Evolutionary conservation across 179 eudicot species (phyloP), one percentile per base, ranked within the genome.

Genomic region (Actinidia polygama): DNA sequence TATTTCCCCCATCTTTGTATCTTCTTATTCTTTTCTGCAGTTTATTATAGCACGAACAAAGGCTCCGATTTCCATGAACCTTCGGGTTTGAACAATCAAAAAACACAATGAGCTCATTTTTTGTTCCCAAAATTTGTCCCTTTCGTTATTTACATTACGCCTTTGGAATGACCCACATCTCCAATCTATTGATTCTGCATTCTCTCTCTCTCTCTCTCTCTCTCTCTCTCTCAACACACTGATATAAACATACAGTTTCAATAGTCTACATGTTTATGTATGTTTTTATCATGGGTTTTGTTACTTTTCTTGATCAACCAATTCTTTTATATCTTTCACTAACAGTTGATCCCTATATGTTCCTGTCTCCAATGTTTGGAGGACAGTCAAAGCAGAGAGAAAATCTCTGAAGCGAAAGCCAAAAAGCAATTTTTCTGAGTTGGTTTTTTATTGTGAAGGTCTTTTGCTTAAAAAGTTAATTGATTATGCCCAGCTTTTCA

Each of bases 201-300:
- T n/a, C 69, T 59, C 10, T n/a, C 57, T 26, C 4, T 73, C 57
- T 49, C 76, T 73, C 76, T 67, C 57, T 19, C 75, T 44, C 74
- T 70, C 54, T 19, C 50, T 47, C 23, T 71, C 54, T 71, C 75
- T 19, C 75, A 6, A 47, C 2, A 8, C 1, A 7, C 30, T n/a
- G 6, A 8, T 64, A 40, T 71, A 0, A 19, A 44, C 3, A 21
- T n/a, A 4, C 10, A n/a, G n/a, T n/a, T n/a, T n/a, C n/a, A n/a
- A n/a, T n/a, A n/a, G n/a, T n/a, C n/a, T n/a, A n/a, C n/a, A n/a
- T n/a, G n/a, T n/a, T n/a, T n/a, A n/a, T n/a, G n/a, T n/a, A n/a
- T n/a, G n/a, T n/a, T n/a, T n/a, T n/a, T n/a, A n/a, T n/a, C n/a
- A n/a, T n/a, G n/a, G n/a, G n/a, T n/a, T 44, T 7, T 44, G 4